Conservation (phyloP, 371 early-diverging fungal genomes). For the Mucor plumbeus region DNA sequence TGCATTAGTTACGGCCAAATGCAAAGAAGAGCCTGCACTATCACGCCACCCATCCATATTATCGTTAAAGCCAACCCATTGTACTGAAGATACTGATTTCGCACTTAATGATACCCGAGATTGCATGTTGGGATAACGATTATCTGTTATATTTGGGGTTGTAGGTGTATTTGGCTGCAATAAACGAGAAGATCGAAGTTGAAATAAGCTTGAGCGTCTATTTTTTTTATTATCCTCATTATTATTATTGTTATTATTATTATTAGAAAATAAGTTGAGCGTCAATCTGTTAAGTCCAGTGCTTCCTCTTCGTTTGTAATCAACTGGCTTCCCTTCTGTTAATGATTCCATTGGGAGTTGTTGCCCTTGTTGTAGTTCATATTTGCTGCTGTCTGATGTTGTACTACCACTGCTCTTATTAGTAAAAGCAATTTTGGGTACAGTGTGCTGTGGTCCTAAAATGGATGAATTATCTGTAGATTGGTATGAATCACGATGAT, state of each 20-base stretch:
- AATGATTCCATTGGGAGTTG: background rate
- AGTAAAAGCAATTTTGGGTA: background rate
- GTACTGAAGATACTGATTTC: slow-evolving; percentile 42
- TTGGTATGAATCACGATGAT: background rate
- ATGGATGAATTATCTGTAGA: background rate
- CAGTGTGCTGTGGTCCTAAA: background rate
- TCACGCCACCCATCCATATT: slow-evolving; percentile 38
- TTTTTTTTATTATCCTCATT: slow-evolving; percentile 12
- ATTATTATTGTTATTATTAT: background rate
- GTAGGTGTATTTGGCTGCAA: slow-evolving; percentile 20
- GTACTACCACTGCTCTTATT: background rate
- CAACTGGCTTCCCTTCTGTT: slow-evolving; percentile 4
- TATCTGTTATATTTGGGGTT: slow-evolving; percentile 5
- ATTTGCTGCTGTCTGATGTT: background rate
- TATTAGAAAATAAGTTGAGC: slow-evolving; percentile 25
- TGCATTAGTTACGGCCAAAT: slow-evolving; percentile 42
- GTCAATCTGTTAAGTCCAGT: slow-evolving; percentile 30
- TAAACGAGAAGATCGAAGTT: slow-evolving; percentile 27
- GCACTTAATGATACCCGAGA: slow-evolving; percentile 29
- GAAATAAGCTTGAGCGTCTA: slow-evolving; percentile 23
- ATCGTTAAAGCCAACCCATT: slow-evolving; percentile 50
- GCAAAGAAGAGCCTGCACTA: slow-evolving; percentile 21
- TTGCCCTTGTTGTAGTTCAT: background rate
- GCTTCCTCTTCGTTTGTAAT: slow-evolving; percentile 18
- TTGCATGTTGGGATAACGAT: background rate